Percentiles rank a stretch among this genome's conserved stretches.
These are phyloP conservation scores for Leptomonas seymouri DNA, from an alignment of 208 protist species.

Conservation along the genomic window DNA sequence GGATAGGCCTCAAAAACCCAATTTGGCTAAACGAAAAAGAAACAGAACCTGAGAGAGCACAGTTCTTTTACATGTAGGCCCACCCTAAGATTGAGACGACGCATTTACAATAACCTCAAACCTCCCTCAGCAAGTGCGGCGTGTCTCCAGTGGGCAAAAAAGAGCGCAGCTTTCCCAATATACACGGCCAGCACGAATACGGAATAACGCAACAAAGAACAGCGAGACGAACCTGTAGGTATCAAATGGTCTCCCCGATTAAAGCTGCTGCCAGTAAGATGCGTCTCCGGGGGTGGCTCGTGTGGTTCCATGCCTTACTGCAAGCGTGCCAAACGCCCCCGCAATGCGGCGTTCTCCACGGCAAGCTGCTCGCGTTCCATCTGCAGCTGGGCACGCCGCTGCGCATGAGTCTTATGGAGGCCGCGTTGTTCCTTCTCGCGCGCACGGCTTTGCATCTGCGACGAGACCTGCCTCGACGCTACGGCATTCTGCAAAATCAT, in stretches of 20 bases:
- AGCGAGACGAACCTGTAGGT: neutral
- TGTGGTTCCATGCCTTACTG: conserved; percentile 2
- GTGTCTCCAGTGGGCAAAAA: too few species aligned
- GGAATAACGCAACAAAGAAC: neutral
- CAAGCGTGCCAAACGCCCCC: conserved; percentile 11
- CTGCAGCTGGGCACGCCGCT: conserved; percentile 48
- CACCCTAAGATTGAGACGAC: too few species aligned
- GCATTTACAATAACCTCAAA: too few species aligned
- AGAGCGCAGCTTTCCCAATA: too few species aligned
- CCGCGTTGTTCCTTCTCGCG: conserved; percentile 61
- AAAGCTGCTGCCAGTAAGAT: neutral
- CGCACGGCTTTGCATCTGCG: conserved; percentile 48
- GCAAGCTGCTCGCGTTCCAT: conserved; percentile 51
- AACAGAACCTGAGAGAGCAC: conserved; percentile 16
- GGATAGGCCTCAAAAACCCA: too few species aligned
- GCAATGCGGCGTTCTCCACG: conserved; percentile 53
- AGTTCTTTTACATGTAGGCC: neutral
- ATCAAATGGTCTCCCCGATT: neutral
- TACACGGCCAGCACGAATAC: neutral
- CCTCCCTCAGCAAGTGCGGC: too few species aligned
- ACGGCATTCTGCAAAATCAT: conserved; percentile 73
- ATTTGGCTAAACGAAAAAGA: neutral
- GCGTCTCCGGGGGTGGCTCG: neutral
- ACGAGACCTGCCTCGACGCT: conserved; percentile 54
- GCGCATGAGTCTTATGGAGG: conserved; percentile 36